Percentiles rank a stretch among this genome's conserved stretches.
These are phyloP conservation scores for Vaccinium vitisidaea DNA, from an alignment of 148 eudicot species.

Conservation along the genomic window DNA sequence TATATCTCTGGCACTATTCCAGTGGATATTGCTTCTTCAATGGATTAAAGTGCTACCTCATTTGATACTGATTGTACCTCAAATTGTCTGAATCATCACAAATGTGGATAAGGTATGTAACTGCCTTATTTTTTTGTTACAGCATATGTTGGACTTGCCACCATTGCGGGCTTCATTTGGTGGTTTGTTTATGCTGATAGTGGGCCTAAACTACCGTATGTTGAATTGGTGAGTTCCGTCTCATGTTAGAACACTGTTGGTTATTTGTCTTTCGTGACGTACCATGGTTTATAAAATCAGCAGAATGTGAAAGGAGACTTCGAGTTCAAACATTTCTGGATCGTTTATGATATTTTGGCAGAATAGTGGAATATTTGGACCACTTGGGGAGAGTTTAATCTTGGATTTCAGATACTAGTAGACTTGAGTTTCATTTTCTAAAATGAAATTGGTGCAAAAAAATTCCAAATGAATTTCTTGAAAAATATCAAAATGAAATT, in stretches of 20 bases:
- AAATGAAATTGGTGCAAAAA: neutral
- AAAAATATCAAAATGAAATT: neutral
- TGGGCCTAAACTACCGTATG: conserved; percentile 89
- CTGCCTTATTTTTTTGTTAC: conserved; percentile 32
- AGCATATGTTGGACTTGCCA: conserved; percentile 99
- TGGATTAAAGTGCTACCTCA: neutral
- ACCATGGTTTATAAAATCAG: neutral
- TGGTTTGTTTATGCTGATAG: conserved; percentile 87
- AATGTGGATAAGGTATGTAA: neutral
- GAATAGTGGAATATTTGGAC: neutral
- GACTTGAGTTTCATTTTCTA: neutral
- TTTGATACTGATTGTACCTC: conserved; percentile 6
- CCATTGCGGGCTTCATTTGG: conserved; percentile 98
- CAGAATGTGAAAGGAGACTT: neutral
- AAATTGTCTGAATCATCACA: neutral
- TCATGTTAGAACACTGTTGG: neutral
- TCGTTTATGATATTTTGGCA: neutral
- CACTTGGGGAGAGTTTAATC: neutral
- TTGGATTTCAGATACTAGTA: neutral
- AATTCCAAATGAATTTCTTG: neutral
- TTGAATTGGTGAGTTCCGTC: conserved; percentile 68
- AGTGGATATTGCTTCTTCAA: neutral
- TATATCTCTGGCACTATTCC: neutral
- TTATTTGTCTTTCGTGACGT: conserved; percentile 7
- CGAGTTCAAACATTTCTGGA: neutral